Conservation (phyloP, 352 stramenopile species). For the Phytophthora cajani region DNA sequence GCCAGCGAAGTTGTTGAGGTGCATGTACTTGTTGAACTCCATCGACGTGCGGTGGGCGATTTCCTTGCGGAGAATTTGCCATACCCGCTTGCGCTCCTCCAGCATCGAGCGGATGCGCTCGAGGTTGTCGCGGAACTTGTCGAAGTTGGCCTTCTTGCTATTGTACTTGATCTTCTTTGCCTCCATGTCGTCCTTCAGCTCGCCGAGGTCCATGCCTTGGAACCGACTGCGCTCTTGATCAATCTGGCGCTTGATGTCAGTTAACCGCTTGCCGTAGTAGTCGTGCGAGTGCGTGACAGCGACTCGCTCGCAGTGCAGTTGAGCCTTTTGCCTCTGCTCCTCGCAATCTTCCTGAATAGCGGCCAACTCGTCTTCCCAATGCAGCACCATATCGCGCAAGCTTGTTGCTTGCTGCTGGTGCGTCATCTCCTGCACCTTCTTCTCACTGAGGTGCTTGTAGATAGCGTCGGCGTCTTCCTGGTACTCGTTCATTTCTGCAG, state of each 20-base stretch:
- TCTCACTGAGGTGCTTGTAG: slow-evolving; percentile 80
- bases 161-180: slow-evolving; percentile 74
- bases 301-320: slow-evolving; percentile 71
- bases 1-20: slow-evolving; percentile 84
- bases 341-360: slow-evolving; percentile 65
- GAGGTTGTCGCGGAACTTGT: slow-evolving; percentile 72
- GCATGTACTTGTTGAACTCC: slow-evolving; percentile 88
- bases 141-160: slow-evolving; percentile 68
- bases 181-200: slow-evolving; percentile 79
- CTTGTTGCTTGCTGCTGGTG: slow-evolving; percentile 55
- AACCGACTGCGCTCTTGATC: slow-evolving; percentile 78
- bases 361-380: slow-evolving; percentile 60
- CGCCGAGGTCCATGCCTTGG: slow-evolving; percentile 82
- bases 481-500: slow-evolving; percentile 54
- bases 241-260: slow-evolving; percentile 82
- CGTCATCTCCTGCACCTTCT: slow-evolving; percentile 75
- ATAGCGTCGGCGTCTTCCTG: slow-evolving; percentile 70
- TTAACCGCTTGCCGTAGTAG: slow-evolving; percentile 83
- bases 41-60: slow-evolving; percentile 81
- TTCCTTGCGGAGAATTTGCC: slow-evolving; percentile 80
- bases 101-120: slow-evolving; percentile 75
- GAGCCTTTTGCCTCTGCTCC: slow-evolving; percentile 63
- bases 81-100: slow-evolving; percentile 74
- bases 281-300: slow-evolving; percentile 68
- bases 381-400: slow-evolving; percentile 54